Evolutionary conservation across 2,329 filamentous ascomycete species (phyloP).

Genomic region (Cryphonectria nitschkei): DNA sequence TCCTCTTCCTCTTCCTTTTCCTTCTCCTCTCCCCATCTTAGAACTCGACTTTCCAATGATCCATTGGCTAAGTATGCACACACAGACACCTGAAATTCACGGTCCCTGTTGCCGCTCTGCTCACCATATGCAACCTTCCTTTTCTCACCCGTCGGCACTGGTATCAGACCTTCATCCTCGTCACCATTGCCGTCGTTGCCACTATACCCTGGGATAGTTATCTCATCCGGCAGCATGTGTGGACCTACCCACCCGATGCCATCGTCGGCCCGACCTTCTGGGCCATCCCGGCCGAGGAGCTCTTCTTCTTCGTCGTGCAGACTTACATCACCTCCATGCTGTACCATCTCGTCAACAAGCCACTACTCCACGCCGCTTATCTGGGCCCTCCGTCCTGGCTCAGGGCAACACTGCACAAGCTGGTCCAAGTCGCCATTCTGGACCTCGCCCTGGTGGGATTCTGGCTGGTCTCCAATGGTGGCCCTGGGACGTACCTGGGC

Average conservation of each 20-base stretch:
- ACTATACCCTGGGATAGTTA: conserved; percentile 80
- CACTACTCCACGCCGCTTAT: conserved; percentile 55
- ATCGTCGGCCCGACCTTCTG: conserved; percentile 66
- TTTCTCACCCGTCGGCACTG: conserved; percentile 65
- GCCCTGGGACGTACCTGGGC: conserved; percentile 66
- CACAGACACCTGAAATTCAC: conserved; percentile 68
- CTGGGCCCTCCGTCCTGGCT: conserved; percentile 32
- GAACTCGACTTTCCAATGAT: neutral
- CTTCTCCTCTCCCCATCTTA: neutral
- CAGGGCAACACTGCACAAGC: conserved; percentile 10
- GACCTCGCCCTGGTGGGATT: conserved; percentile 49
- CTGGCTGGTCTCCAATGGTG: conserved; percentile 48
- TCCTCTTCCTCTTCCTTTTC: neutral
- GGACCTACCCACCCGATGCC: conserved; percentile 70
- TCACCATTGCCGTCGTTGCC: conserved; percentile 65
- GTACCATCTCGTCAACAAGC: conserved; percentile 69
- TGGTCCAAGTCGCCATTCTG: conserved; percentile 52
- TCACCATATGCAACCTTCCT: conserved; percentile 63
- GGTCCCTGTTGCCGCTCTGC: conserved; percentile 62
- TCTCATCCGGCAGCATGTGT: conserved; percentile 68
- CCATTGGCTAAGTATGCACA: conserved; percentile 7
- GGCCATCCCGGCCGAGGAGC: conserved; percentile 70
- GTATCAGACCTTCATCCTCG: conserved; percentile 64
- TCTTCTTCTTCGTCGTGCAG: conserved; percentile 79
- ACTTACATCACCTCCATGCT: conserved; percentile 73